Percentiles rank a stretch among this genome's conserved stretches.
Conservation (phyloP, 2,329 filamentous ascomycete species). For the Ceratocystis alfenasii region DNA sequence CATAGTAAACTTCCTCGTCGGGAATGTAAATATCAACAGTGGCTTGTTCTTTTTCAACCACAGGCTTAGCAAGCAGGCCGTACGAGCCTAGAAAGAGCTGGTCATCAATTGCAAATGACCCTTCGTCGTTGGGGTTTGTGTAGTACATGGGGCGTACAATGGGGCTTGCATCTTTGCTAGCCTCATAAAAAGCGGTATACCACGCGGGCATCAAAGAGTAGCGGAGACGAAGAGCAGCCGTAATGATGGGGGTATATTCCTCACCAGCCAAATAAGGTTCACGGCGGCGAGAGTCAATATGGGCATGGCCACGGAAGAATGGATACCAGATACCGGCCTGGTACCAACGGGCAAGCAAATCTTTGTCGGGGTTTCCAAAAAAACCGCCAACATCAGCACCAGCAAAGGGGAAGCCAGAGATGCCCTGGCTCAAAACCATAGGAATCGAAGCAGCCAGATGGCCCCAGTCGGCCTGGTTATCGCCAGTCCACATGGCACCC, state of each 20-base stretch:
- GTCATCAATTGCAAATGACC: slow-evolving; percentile 78
- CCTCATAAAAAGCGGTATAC: slow-evolving; percentile 95
- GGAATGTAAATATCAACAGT: slow-evolving; percentile 74
- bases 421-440: slow-evolving; percentile 87
- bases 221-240: slow-evolving; percentile 72
- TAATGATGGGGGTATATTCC: slow-evolving; percentile 75
- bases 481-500: slow-evolving; percentile 97
- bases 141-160: slow-evolving; percentile 90
- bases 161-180: slow-evolving; percentile 68
- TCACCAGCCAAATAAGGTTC: slow-evolving; percentile 84
- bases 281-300: slow-evolving; percentile 87
- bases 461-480: slow-evolving; percentile 88
- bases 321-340: slow-evolving; percentile 94
- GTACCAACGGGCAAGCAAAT: slow-evolving; percentile 88
- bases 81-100: slow-evolving; percentile 85
- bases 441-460: slow-evolving; percentile 82
- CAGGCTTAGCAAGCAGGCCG: slow-evolving; percentile 83
- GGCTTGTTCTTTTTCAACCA: slow-evolving; percentile 63
- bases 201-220: slow-evolving; percentile 84
- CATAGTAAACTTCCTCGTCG: slow-evolving; percentile 81
- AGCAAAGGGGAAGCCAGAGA: slow-evolving; percentile 84
- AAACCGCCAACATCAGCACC: slow-evolving; percentile 96
- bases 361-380: slow-evolving; percentile 91
- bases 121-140: slow-evolving; percentile 74
- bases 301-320: slow-evolving; percentile 93